Base-by-base conservation (phyloP, 306 rosid genomes). In the Amphicarpaea edgeworthii region DNA sequence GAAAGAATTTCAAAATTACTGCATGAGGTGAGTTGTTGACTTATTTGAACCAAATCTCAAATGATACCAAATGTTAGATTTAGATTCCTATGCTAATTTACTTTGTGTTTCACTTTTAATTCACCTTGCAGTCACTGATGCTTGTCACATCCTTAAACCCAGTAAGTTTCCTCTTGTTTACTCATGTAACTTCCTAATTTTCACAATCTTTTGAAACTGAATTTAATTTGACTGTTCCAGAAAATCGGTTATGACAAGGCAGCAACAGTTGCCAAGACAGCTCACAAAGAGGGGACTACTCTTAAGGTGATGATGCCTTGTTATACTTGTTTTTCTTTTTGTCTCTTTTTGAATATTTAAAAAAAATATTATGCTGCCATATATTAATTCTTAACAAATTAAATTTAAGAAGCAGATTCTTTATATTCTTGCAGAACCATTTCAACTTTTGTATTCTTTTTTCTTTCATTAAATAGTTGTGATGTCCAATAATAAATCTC, bases 281-380 rank as follows among this genome's bases (percentile, higher is more conserved):
- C 99, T 72, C 99, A 96, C 88, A 96, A 93, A 87, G 98, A 93
- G 70, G 98, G 99, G 40, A 51, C 81, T 60, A 96, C 97, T 80
- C 90, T 96, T 76, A 96, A 93, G 96, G 99, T 93, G 77, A 71
- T 63, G 24, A 47, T 81, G 77, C 77, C 47, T 72, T 42, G 78
- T 76, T 77, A 32, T 49, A 70, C 14, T 55, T 54, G 17, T 20
- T 30, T 28, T 75, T 66, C 54, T 32, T 28, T 67, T 20, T 70
- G 26, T 77, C 46, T 62, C 42, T 8, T 7, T 68, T 60, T 62
- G 9, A 41, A 50, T 24, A 40, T 42, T 47, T 6, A 30, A 4
- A 30, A n/a, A 3, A 24, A 73, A 30, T 51, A 19, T 46, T 54
- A 19, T 38, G 38, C 9, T 40, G 20, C 38, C 28, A 5, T 17